Conservation (phyloP, 139 green algal genomes). For the Chlamydomonas schloesseri region DNA sequence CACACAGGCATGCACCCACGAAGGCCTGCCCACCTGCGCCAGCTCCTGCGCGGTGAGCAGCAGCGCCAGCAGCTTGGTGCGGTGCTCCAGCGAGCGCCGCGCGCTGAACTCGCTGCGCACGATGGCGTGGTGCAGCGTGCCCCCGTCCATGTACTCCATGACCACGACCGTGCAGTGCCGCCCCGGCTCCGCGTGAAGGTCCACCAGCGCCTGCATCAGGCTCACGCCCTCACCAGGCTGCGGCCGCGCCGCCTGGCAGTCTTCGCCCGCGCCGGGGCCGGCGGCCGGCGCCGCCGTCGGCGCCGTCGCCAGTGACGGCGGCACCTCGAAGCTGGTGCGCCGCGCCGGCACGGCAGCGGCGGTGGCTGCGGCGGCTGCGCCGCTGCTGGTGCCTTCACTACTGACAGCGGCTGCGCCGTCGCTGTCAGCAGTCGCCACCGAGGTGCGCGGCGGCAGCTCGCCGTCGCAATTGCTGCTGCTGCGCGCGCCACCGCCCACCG, state of each 20-base stretch:
- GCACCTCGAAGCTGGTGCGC: too few relatives aligned
- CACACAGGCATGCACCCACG: too few relatives aligned
- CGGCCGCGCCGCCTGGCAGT: not conserved
- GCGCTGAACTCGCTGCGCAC: slow-evolving; percentile 20
- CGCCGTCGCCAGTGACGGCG: not conserved
- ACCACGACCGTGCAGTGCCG: slow-evolving; percentile 33
- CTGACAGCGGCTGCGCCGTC: too few relatives aligned
- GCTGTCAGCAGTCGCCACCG: too few relatives aligned
- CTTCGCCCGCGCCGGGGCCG: not conserved
- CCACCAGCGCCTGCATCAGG: slow-evolving; percentile 20
- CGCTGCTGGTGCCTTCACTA: too few relatives aligned
- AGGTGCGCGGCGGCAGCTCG: too few relatives aligned
- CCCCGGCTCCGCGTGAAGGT: slow-evolving; percentile 19
- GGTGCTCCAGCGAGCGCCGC: not conserved
- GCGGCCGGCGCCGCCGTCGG: too few relatives aligned
- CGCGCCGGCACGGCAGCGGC: too few relatives aligned
- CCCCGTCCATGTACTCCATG: slow-evolving; percentile 43
- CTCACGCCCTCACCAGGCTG: not conserved
- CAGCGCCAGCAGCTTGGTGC: slow-evolving; percentile 18
- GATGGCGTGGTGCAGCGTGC: slow-evolving; percentile 36
- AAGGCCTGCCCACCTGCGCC: slow-evolving; percentile 31
- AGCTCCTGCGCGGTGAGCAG: slow-evolving; percentile 35
- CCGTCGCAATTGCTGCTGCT: too few relatives aligned
- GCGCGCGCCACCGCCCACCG: too few relatives aligned
- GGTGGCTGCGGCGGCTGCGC: too few relatives aligned